These are phyloP conservation scores for Paecilomyces dactylethromorphus DNA, from an alignment of 2,329 filamentous ascomycete genomes.

Conservation along the genomic window DNA sequence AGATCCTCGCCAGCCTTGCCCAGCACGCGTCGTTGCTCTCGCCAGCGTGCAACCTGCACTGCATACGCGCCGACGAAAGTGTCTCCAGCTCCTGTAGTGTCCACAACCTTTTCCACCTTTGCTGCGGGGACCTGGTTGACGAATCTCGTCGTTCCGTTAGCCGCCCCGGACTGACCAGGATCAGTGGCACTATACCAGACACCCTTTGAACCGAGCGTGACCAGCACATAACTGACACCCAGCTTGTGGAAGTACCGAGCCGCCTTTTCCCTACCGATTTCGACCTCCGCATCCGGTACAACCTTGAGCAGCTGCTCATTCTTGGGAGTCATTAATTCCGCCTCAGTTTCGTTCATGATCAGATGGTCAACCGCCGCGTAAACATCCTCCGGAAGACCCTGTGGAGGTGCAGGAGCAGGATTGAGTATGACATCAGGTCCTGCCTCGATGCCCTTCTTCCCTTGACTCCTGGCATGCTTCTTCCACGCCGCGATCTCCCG, in stretches of 20 bases:
- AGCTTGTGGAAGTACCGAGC: slow-evolving; percentile 56
- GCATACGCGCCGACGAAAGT: slow-evolving; percentile 90
- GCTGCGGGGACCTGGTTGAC: slow-evolving; percentile 50
- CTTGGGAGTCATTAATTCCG: slow-evolving; percentile 61
- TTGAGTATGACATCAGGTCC: slow-evolving; percentile 68
- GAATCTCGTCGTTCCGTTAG: slow-evolving; percentile 21
- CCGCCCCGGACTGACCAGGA: slow-evolving; percentile 36
- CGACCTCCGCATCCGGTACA: slow-evolving; percentile 25
- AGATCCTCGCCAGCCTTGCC: slow-evolving; percentile 46
- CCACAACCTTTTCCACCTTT: slow-evolving; percentile 67
- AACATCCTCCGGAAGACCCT: slow-evolving; percentile 57
- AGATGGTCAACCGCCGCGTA: slow-evolving; percentile 68
- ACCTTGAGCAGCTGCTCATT: slow-evolving; percentile 21
- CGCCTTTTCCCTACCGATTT: slow-evolving; percentile 49
- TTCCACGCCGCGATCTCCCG: slow-evolving; percentile 23
- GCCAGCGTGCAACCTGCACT: slow-evolving; percentile 57
- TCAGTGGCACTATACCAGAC: slow-evolving; percentile 58
- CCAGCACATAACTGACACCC: slow-evolving; percentile 70
- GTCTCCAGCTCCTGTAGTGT: slow-evolving; percentile 91
- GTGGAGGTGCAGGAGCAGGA: slow-evolving; percentile 77
- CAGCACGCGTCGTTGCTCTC: slow-evolving; percentile 34
- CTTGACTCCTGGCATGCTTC: slow-evolving; percentile 38
- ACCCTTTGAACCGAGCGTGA: slow-evolving; percentile 79
- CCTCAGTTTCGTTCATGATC: slow-evolving; percentile 87
- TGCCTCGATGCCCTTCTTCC: slow-evolving; percentile 24